Evolutionary conservation across 1,284 basidiomycete species (phyloP).

Genomic region (Binderoboletus segoi): DNA sequence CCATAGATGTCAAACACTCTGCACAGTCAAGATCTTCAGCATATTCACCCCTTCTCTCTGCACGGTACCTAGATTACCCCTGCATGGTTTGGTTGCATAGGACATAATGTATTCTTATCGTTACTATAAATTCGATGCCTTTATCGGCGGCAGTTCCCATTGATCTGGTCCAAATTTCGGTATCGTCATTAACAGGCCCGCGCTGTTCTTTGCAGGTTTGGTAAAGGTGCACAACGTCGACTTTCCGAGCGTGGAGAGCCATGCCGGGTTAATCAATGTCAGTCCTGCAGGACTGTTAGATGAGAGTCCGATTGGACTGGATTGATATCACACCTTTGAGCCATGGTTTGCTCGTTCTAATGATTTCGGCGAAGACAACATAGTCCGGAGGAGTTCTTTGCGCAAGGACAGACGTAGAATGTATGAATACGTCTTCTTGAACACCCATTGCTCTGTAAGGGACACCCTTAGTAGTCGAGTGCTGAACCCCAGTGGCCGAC

Average conservation of each 20-base stretch:
- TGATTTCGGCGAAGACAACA: constrained; percentile 83
- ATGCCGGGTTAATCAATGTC: constrained; percentile 86
- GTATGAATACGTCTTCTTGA: constrained; percentile 88
- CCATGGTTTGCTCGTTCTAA: constrained; percentile 76
- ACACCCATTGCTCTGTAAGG: constrained; percentile 87
- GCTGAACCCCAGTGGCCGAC: constrained; percentile 64
- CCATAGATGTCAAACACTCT: constrained; percentile 16
- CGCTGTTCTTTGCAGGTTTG: constrained; percentile 76
- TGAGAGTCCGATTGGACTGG: background rate
- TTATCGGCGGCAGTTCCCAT: constrained; percentile 84
- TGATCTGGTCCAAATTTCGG: constrained; percentile 83
- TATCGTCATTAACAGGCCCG: constrained; percentile 67
- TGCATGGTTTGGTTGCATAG: constrained; percentile 7
- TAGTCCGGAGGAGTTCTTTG: constrained; percentile 81
- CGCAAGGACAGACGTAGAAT: constrained; percentile 84
- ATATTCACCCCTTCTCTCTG: constrained; percentile 1
- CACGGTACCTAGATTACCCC: constrained; percentile 4
- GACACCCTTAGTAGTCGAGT: constrained; percentile 76
- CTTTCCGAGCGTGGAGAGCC: constrained; percentile 83
- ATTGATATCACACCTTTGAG: constrained; percentile 65
- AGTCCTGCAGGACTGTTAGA: constrained; percentile 53
- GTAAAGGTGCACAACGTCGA: constrained; percentile 85
- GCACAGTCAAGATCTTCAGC: background rate
- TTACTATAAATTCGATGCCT: constrained; percentile 35
- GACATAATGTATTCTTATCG: constrained; percentile 23